A percentile compares a stretch with the other conserved stretches of the same genome.
Evolutionary conservation across 768 basidiomycete genomes (phyloP).

Genomic region (Pleurotus platypus): DNA sequence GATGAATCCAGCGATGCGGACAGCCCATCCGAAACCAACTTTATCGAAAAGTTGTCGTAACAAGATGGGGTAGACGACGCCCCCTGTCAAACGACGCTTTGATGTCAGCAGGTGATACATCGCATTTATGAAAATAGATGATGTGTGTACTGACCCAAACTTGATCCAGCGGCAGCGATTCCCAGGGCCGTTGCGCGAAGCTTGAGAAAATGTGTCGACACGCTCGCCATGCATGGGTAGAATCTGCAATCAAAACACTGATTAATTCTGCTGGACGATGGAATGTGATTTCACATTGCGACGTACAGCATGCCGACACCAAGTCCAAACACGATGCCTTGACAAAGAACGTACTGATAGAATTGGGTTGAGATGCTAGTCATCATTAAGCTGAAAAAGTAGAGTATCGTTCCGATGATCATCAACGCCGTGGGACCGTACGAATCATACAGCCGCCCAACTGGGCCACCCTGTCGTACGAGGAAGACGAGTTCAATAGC

Average conservation of each 20-base stretch:
- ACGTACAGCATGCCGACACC: constrained; percentile 64
- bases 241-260: constrained; percentile 39
- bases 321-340: constrained; percentile 64
- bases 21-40: constrained; percentile 61
- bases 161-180: constrained; percentile 66
- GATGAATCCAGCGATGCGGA: constrained; percentile 53
- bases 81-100: constrained; percentile 36
- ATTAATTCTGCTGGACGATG: constrained; percentile 4
- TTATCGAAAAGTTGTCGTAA: constrained; percentile 51
- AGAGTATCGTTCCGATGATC: constrained; percentile 44
- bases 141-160: constrained; percentile 40
- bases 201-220: constrained; percentile 61
- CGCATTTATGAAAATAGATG: not conserved
- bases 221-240: constrained; percentile 64
- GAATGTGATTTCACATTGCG: not conserved
- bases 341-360: constrained; percentile 59
- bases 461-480: constrained; percentile 48
- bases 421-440: constrained; percentile 58
- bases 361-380: constrained; percentile 56
- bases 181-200: constrained; percentile 73
- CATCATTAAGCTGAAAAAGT: constrained; percentile 48
- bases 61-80: constrained; percentile 66
- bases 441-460: constrained; percentile 57
- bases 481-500: not conserved
- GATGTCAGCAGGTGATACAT: not conserved